Base-by-base conservation (phyloP, 371 early-diverging fungal genomes). In the Entomophthora muscae region DNA sequence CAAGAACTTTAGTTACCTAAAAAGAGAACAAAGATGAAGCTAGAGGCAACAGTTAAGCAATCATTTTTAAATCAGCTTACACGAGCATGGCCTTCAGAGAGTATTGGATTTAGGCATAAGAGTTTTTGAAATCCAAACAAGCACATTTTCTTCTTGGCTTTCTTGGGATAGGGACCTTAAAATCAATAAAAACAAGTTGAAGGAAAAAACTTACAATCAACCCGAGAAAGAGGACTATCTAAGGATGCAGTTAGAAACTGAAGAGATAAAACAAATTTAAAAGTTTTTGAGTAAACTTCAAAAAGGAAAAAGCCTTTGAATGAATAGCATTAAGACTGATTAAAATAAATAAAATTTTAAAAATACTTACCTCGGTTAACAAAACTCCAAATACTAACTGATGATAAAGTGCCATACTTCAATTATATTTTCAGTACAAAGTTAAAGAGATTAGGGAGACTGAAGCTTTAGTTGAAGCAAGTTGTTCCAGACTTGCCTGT, bases 1-100 rank as follows among this genome's bases (percentile, higher is more conserved):
- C 0, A 23, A n/a, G 0, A 32, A 23, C 12, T 24, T 55, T 13
- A 31, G 54, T 70, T 76, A 81, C 84, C 84, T 65, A 78, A 63
- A 65, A 84, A 82, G 27, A 84, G 72, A 32, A 82, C 73, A 61
- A 81, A 79, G 33, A 82, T 80, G 63, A 82, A 80, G 22, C 82
- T 81, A 30, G 22, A 72, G 28, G 24, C n/a, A 53, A 28, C 7
- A 61, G 2, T n/a, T 33, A 42, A 57, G 30, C 24, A 55, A 55
- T 31, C 17, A 56, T 10, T 28, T 28, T 33, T 32, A 27, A 51
- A n/a, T 53, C 17, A 17, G 65, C 76, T 76, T 75, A 83, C 82
- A 77, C 75, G 66, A 82, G 81, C 51, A 82, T 67, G 52, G 81
- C 75, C 69, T 81, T 83, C 57, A 83, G 69, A 2, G 66, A 68